Conservation (phyloP, 2,329 filamentous ascomycete species). For the Knoxdaviesia capensis region DNA sequence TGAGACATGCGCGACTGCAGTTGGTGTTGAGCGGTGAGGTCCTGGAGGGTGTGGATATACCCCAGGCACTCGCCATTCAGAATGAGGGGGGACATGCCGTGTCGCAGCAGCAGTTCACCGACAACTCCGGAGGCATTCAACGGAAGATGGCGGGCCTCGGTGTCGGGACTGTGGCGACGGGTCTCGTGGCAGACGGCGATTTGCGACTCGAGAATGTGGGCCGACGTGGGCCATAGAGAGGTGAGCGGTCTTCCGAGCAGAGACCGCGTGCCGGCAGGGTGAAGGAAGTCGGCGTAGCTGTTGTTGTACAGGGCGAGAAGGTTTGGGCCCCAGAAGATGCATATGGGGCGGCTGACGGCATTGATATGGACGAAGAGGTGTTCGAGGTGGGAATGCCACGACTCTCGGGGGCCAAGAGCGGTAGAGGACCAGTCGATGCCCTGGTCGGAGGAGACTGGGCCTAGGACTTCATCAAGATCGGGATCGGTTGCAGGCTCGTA, state of each 20-base stretch:
- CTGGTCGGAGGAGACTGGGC: too few relatives aligned
- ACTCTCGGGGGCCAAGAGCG: constrained; percentile 22
- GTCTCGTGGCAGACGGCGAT: background rate
- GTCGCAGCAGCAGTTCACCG: constrained; percentile 9
- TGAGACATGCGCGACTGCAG: constrained; percentile 29
- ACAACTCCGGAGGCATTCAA: constrained; percentile 10
- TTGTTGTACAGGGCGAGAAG: constrained; percentile 48
- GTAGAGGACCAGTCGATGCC: constrained; percentile 24
- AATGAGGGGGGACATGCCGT: too few relatives aligned
- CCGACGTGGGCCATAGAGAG: constrained; percentile 10
- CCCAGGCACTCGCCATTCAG: constrained; percentile 17
- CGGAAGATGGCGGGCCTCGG: background rate
- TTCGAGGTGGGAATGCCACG: constrained; percentile 25
- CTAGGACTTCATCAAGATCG: too few relatives aligned
- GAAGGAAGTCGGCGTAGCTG: constrained; percentile 30
- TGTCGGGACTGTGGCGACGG: background rate
- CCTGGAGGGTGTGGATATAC: constrained; percentile 25
- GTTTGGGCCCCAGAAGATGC: constrained; percentile 44
- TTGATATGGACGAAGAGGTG: constrained; percentile 22
- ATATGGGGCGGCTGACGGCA: constrained; percentile 26
- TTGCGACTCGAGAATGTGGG: background rate
- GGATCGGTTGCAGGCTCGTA: too few relatives aligned
- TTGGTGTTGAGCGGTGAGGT: constrained; percentile 24
- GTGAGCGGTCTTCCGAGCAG: constrained; percentile 26
- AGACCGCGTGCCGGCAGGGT: constrained; percentile 16